Evolutionary conservation across 805 yeast genomes (phyloP), one percentile per base, ranked within the genome.

Genomic region (Starmerella lactis-condensi): DNA sequence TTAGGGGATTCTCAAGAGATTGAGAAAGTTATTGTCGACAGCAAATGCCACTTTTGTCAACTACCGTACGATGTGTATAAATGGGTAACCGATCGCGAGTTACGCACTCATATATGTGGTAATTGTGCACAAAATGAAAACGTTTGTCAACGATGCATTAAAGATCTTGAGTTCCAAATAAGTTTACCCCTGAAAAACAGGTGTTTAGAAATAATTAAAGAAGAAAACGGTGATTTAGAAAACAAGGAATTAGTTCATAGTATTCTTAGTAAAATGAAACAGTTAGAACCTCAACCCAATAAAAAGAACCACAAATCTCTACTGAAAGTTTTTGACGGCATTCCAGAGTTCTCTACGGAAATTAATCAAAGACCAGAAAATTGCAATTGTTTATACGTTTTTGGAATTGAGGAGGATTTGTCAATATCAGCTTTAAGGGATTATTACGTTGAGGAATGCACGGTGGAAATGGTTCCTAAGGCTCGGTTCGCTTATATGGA

Each of bases 71-170:
- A n/a, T n/a, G n/a, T n/a, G n/a, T n/a, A n/a, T n/a, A n/a, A n/a
- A n/a, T n/a, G n/a, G n/a, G n/a, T n/a, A n/a, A n/a, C n/a, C n/a
- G n/a, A n/a, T n/a, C n/a, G n/a, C n/a, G n/a, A n/a, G 8, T 24
- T 26, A 21, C 19, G 21, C 6, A 26, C 29, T 6, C 19, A 69
- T 2, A 67, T 85, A 13, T 85, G 98, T 54, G 48, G 57, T 22
- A 69, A 83, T 0, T 85, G 98, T 57, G 71, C 95, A 1, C 58
- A 72, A 25, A 69, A 73, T 26, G 64, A 74, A 36, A 75, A 78
- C 53, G 75, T 91, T 44, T 85, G 98, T 48, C 96, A 89, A 51
- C 57, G 71, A 16, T 85, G 98, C 51, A 65, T 81, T 68, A 51
- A 75, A 21, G 96, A 85, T 54, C 56, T 83, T 25, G 67, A 73